A percentile compares a stretch with the other conserved stretches of the same genome.
Evolutionary conservation across 2,329 filamentous ascomycete genomes (phyloP).

Genomic region (Paecilomyces fulvus): DNA sequence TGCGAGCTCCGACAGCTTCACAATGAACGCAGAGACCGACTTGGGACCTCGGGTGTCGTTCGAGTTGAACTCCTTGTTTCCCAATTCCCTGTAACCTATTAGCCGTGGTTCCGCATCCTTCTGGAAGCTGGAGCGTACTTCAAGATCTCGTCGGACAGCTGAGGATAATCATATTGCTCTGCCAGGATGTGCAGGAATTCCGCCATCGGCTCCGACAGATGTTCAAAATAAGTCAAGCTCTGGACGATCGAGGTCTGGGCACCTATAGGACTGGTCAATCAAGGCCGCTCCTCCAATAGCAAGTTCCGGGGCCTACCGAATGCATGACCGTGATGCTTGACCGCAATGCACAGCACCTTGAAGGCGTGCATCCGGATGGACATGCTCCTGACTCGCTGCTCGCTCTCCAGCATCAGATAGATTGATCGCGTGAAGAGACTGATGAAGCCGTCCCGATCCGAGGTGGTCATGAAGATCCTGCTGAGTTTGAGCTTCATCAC

Average conservation of each 20-base stretch:
- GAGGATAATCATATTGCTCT: constrained; percentile 95
- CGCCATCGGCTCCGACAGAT: constrained; percentile 97
- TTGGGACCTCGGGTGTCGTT: constrained; percentile 94
- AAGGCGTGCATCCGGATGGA: constrained; percentile 93
- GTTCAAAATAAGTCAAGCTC: constrained; percentile 95
- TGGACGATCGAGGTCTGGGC: constrained; percentile 98
- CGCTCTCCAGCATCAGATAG: constrained; percentile 89
- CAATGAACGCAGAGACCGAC: constrained; percentile 87
- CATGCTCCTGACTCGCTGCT: constrained; percentile 81
- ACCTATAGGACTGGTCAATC: constrained; percentile 43
- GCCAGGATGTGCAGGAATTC: constrained; percentile 94
- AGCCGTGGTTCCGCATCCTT: constrained; percentile 11
- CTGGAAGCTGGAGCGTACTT: constrained; percentile 32
- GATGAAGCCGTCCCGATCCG: constrained; percentile 91
- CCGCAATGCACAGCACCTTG: constrained; percentile 89
- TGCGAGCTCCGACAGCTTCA: constrained; percentile 84
- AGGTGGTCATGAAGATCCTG: constrained; percentile 91
- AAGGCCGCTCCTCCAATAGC: neutral
- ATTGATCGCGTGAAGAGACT: constrained; percentile 84
- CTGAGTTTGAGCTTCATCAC: constrained; percentile 86
- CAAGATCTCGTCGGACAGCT: constrained; percentile 86
- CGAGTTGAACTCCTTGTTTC: constrained; percentile 95
- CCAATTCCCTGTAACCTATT: constrained; percentile 58
- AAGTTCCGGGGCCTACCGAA: constrained; percentile 55
- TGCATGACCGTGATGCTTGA: constrained; percentile 95